phyloP scores from a whole-genome alignment of 2,329 filamentous ascomycete species.

The Elsinoe australis region DNA sequence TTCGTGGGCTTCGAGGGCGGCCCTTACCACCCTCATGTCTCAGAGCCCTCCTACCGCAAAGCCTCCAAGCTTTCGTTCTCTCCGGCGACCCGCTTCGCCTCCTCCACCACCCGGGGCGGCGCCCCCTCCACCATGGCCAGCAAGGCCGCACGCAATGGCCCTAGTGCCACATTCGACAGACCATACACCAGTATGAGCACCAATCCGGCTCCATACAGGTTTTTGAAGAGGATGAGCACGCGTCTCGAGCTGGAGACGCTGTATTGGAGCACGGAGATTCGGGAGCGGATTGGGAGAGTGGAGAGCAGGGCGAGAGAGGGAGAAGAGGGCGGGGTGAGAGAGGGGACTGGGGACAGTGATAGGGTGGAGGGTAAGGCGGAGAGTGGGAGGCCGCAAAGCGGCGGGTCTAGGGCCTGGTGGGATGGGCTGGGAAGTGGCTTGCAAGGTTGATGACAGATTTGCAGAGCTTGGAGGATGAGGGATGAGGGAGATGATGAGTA shows the following conservation, averaged over 20 bases:
- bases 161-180: neutral
- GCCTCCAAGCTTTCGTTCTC: neutral
- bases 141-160: too few species aligned
- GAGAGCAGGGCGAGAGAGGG: slow-evolving; percentile 15
- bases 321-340: neutral
- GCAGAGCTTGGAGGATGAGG: neutral
- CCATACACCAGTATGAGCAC: neutral
- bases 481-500: neutral
- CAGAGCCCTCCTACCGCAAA: neutral
- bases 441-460: neutral
- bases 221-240: neutral
- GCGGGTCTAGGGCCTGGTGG: slow-evolving; percentile 6
- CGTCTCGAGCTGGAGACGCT: neutral
- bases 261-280: neutral
- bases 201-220: slow-evolving; percentile 13
- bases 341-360: slow-evolving; percentile 10
- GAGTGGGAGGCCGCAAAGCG: slow-evolving; percentile 18
- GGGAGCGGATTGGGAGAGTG: slow-evolving; percentile 11
- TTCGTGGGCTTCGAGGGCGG: slow-evolving; percentile 9
- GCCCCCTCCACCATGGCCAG: too few species aligned
- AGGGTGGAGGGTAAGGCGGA: slow-evolving; percentile 5
- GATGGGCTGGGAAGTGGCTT: slow-evolving; percentile 12
- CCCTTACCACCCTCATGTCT: neutral
- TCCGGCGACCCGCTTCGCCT: too few species aligned
- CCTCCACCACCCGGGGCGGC: too few species aligned